Percentiles rank a stretch among this genome's conserved stretches.
Evolutionary conservation across 31 red algal genomes (phyloP).

Genomic region (Bonnemaisonia californica): DNA sequence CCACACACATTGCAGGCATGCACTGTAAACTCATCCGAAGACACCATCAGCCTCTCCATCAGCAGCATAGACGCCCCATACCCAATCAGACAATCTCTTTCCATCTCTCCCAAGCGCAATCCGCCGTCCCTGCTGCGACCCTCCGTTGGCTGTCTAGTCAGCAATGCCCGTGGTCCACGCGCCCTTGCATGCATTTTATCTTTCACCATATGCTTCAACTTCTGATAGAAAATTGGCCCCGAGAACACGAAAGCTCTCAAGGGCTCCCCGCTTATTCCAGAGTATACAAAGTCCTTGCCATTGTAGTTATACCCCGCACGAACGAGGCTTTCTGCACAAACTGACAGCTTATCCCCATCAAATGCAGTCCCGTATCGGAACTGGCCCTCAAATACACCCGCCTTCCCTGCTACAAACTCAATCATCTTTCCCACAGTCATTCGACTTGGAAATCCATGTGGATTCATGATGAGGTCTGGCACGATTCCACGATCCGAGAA

Average conservation of each 20-base stretch:
- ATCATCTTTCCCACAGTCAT: conserved; percentile 99
- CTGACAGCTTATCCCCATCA: conserved; percentile 79
- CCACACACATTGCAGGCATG: conserved; percentile 89
- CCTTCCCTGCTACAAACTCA: conserved; percentile 97
- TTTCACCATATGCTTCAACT: conserved; percentile 98
- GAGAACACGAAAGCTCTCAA: conserved; percentile 86
- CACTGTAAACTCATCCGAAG: conserved; percentile 85
- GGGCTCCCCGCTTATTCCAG: conserved; percentile 91
- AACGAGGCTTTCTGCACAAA: conserved; percentile 74
- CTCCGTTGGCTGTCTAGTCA: conserved; percentile 97
- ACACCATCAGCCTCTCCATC: conserved; percentile 96
- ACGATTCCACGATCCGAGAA: conserved; percentile 90
- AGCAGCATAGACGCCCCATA: conserved; percentile 95
- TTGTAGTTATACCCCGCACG: conserved; percentile 78
- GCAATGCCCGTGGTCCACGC: conserved; percentile 87
- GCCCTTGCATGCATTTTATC: conserved; percentile 96
- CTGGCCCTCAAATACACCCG: conserved; percentile 83
- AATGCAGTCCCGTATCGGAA: conserved; percentile 92
- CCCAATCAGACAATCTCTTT: conserved; percentile 94
- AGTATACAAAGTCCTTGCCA: conserved; percentile 93
- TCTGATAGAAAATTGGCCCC: conserved; percentile 97
- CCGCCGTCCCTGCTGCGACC: conserved; percentile 93
- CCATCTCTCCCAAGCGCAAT: conserved; percentile 97
- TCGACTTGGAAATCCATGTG: conserved; percentile 96
- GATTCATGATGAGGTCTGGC: conserved; percentile 98